Base-by-base conservation (phyloP, 169 alveolate species). In the Plasmodium gaboni region DNA sequence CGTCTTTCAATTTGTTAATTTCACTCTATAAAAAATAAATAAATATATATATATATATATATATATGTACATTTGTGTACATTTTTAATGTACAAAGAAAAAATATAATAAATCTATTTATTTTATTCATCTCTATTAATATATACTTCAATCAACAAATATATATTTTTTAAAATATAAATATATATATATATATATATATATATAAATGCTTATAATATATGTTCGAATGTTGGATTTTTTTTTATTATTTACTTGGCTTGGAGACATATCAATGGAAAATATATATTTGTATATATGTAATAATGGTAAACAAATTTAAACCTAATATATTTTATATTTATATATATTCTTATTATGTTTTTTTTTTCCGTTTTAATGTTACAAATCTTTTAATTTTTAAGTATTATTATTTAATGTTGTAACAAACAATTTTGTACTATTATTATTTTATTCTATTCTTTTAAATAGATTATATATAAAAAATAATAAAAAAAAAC, bases 241-340 rank as follows among this genome's bases (percentile, higher is more conserved):
- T 51, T 83, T 83, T 83, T 83, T 83, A 51, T 83, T 55, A 53
- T 83, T 83, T 83, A 83, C 91, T 83, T 83, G 91, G 73, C 73
- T 83, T 53, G 91, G 85, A 67, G 91, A 83, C 91, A 83, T 83
- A 63, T 83, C 83, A 83, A 83, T 2, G 91, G 59, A 69, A 22
- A 46, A 68, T 67, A 44, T 61, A 42, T 15, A 61, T 26, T 59
- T 55, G 69, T 68, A 53, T 60, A 68, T 78, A 55, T 55, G 22
- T 55, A 55, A 55, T 5, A 55, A 55, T 55, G 22, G 28, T 48
- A 74, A 9, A 50, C 15, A 44, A 44, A 68, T 44, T 38, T 32
- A 19, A 24, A 68, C 74, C 42, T n/a, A 57, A 17, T 3, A 24
- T 32, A 38, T 38, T 38, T 5, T 38, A 3, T 38, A 38, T 38